Evolutionary conservation across 1,284 basidiomycete genomes (phyloP), one percentile per base, ranked within the genome.

Genomic region (Rhizoctonia solani): DNA sequence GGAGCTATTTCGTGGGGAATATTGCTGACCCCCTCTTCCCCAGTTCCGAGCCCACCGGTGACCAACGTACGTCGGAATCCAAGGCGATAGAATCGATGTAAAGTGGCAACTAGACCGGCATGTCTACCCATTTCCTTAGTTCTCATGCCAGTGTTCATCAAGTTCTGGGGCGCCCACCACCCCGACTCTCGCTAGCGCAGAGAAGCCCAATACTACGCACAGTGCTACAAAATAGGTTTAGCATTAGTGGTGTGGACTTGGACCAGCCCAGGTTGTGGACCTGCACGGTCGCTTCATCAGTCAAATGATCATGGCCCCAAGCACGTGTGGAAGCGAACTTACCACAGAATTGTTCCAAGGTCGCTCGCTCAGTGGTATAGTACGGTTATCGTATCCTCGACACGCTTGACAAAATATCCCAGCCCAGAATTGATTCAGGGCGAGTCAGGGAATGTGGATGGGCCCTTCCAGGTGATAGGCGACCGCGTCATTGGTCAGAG

Each of bases 391-490:
- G 91, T 82, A 75, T 93, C 90, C 72, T 82, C 83, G 21, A 92
- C 93, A 39, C 94, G 85, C 19, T 91, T 95, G 73, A 93, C 92
- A 72, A 93, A 82, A 71, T 91, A 89, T 46, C 94, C 89, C 39
- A 98, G 80, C 0, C 83, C 81, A 55, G 87, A 84, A 76, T 95
- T 95, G 75, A 91, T 80, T 70, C 85, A 79, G 1, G 90, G 90
- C 4, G 88, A 88, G 79, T 98, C 98, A 54, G 96, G 95, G 79
- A 95, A 99, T 42, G 97, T 82, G 76, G n/a, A 92, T 92, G 69
- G 92, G 92, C 78, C 98, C 95, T 74, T 97, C 94, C 75, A 95
- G 89, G 56, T 95, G 89, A 80, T 96, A 98, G 71, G 98, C 85
- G 75, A 99, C 78, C 59, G 98, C 83, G 46, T 96, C 96, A 1